Evolutionary conservation across 2,329 filamentous ascomycete genomes (phyloP).

Genomic region (Pestalotiopsis fici): DNA sequence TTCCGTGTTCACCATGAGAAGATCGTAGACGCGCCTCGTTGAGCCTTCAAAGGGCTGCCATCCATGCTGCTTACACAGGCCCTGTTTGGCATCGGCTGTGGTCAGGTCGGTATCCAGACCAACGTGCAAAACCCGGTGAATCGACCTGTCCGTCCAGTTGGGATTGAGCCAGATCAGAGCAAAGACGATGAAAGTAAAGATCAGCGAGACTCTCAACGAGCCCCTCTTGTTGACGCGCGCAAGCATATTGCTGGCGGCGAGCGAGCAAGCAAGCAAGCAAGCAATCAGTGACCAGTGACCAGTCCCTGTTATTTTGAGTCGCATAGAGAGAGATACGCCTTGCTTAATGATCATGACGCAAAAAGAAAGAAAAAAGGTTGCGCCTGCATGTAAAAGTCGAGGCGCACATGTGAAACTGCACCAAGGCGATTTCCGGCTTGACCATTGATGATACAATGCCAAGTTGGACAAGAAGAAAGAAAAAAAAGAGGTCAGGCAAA

Average conservation of each 20-base stretch:
- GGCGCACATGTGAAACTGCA: background rate
- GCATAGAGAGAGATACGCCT: too few species aligned
- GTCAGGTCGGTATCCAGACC: constrained; percentile 20
- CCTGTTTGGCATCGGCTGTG: constrained; percentile 18
- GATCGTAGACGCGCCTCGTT: constrained; percentile 59
- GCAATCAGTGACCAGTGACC: too few species aligned
- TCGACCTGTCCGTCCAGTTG: constrained; percentile 27
- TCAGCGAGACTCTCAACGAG: constrained; percentile 15
- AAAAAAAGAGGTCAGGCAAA: background rate
- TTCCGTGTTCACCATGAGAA: constrained; percentile 64
- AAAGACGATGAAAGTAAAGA: constrained; percentile 14
- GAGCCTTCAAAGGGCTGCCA: constrained; percentile 34
- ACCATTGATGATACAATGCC: background rate
- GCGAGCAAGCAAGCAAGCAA: too few species aligned
- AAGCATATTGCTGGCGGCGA: background rate
- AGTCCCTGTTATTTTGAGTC: too few species aligned
- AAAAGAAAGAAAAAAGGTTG: background rate
- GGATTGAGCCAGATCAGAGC: constrained; percentile 29
- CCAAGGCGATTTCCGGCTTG: background rate
- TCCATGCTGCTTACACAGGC: constrained; percentile 36
- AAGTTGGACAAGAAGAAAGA: background rate
- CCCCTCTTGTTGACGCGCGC: constrained; percentile 5
- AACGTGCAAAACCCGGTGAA: constrained; percentile 26
- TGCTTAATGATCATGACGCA: background rate
- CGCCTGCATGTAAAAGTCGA: background rate